Base-by-base conservation (phyloP, 2,329 filamentous ascomycete genomes). In the Fusarium fujikuroi region DNA sequence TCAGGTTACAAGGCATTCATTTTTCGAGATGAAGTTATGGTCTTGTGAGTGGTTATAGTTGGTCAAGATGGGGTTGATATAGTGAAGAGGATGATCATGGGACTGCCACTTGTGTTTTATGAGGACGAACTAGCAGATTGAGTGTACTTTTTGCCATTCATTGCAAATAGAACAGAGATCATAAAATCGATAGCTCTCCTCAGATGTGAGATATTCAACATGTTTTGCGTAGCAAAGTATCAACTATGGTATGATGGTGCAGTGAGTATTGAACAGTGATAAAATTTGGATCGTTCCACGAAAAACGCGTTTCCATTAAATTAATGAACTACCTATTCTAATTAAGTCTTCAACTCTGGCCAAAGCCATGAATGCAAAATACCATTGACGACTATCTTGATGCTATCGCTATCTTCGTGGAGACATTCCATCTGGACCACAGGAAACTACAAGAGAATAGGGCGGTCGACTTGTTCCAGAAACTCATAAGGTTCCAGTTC, bases 401-500 rank as follows among this genome's bases (percentile, higher is more conserved):
- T 12, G 9, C 28, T 9, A 32, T 32, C 10, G 5, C 21, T 12
- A 7, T 49, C 28, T 49, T 49, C 7, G 15, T n/a, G 18, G 5
- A 32, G 15, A n/a, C 1, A 49, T 49, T 9, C 0, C 15, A 32
- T n/a, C 28, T 18, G 21, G 15, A 11, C 15, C 15, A 12, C 9
- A 32, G 28, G 21, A 8, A 21, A 0, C 2, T 32, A 16, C 21
- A n/a, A 9, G 21, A 18, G 9, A 8, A 16, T 11, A 2, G 4
- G 19, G 1, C 1, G 19, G 7, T 21, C 3, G 7, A 9, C 9
- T 32, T 49, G 10, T 12, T 32, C 7, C 15, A 32, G 21, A 32
- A n/a, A 28, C 3, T 5, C 15, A 32, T 1, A 12, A 12, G 3
- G 7, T 12, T 32, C 2, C 21, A 3, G 9, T 7, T 15, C 19